Evolutionary conservation across 2,329 filamentous ascomycete genomes (phyloP), one percentile per base, ranked within the genome.

Genomic region (Huntiella bhutanensis): DNA sequence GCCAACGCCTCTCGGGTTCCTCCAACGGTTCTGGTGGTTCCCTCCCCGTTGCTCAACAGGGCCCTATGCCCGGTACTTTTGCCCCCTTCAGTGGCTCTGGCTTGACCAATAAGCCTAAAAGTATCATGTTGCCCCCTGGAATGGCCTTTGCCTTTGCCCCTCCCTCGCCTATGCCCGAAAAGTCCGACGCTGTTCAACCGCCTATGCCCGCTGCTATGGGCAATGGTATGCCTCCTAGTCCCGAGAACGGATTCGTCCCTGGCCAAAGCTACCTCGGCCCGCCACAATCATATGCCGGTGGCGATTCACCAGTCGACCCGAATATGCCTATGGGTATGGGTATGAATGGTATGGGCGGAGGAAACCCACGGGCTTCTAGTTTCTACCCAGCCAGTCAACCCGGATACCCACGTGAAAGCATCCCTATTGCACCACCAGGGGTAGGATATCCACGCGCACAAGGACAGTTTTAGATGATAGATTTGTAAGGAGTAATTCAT

Each of bases 41-140:
- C 4, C 44, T 49, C 6, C 44, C 48, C 15, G 42, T 38, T 15
- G 48, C 48, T 35, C 32, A 46, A 36, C 40, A 34, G 8, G 48
- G 48, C 3, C 48, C 48, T 10, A 11, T 49, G 19, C 48, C 48
- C 1, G 48, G 48, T 4, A 49, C 48, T 19, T 49, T 44, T 35
- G 48, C 41, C 35, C 48, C 48, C 3, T 49, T 49, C 33, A n/a
- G 32, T 5, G 40, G 33, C 39, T 37, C 38, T 15, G 41, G 45
- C 17, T 34, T 47, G 8, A 47, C 45, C 13, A 43, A 36, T 19
- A 38, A 38, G 43, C 22, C 22, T 5, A 28, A 49, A 19, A 44
- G 44, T 10, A 45, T 49, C 17, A 49, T 49, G 48, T 32, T 49
- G n/a, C 48, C 48, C n/a, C 48, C 48, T 10, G 48, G 44, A 5